phyloP scores from a whole-genome alignment of 169 alveolate species.

The Plasmodium inui region DNA sequence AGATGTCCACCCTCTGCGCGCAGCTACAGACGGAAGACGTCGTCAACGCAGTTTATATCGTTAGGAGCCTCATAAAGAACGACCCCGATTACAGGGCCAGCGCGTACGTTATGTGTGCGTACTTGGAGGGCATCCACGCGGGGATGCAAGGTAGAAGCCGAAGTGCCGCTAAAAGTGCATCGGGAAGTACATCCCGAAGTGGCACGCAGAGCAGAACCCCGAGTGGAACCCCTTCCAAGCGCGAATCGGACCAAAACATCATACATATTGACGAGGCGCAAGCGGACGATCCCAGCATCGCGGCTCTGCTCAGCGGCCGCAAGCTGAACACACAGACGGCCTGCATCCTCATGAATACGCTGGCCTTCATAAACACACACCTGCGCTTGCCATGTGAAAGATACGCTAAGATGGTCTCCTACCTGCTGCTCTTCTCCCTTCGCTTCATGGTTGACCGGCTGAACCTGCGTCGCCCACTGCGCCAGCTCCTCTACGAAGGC shows the following conservation, averaged over 20 bases:
- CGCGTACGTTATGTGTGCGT: conserved; percentile 3
- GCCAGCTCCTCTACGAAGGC: neutral
- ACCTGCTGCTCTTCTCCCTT: conserved; percentile 14
- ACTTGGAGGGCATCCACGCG: conserved; percentile 6
- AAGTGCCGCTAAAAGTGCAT: neutral
- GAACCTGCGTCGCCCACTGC: neutral
- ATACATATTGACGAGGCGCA: conserved; percentile 16
- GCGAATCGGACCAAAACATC: neutral
- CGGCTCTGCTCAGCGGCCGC: neutral
- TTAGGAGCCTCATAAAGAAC: conserved; percentile 47
- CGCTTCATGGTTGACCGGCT: neutral
- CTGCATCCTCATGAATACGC: conserved; percentile 34
- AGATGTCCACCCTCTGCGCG: conserved; percentile 6
- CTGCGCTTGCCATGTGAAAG: neutral
- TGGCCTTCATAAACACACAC: conserved; percentile 46
- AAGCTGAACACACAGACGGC: conserved; percentile 44
- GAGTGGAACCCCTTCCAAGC: neutral
- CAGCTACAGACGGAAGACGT: conserved; percentile 28
- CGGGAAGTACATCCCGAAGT: neutral
- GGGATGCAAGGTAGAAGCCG: neutral
- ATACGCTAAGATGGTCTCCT: conserved; percentile 4
- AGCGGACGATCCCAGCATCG: neutral
- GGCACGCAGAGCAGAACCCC: neutral
- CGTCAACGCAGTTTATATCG: conserved; percentile 40
- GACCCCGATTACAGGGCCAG: conserved; percentile 3